Base-by-base conservation (phyloP, 495 filamentous ascomycete genomes). In the Pseudoneurospora amorphoporcata region DNA sequence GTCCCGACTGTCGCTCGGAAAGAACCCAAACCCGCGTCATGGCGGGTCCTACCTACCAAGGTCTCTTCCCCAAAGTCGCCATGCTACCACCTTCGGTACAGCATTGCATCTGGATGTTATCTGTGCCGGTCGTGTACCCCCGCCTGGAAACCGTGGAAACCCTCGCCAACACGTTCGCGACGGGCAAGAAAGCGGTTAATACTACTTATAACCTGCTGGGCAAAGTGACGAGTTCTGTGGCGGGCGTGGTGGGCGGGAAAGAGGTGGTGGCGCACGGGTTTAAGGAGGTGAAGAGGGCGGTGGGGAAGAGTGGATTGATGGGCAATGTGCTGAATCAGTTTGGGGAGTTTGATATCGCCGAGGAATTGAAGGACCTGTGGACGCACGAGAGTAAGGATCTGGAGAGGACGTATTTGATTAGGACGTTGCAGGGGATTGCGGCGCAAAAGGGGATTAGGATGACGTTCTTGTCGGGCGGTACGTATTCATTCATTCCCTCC, bases 381-480 rank as follows among this genome's bases (percentile, higher is more conserved):
- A 99, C 96, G 19, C 95, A 99, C 79, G 95, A 98, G 70, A 93
- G 90, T 37, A 99, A 99, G 88, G 95, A 99, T 75, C 89, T 99
- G 69, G 95, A 99, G 81, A 88, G 95, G 71, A 99, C 95, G 38
- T 99, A 99, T 78, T 84, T 99, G 68, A 97, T 99, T 80, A 90
- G 95, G 70, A 99, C 94, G 12, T 87, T 99, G 17, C 95, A 99
- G 79, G 92, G 92, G 10, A 98, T 99, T 74, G 87, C 95, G 1
- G 92, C 95, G 78, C 93, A 97, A 78, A 97, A 97, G 81, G 92
- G 92, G 40, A 83, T 99, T 70, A 91, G 95, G 16, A 97, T 98
- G 93, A 98, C 94, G 14, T 98, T 99, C 83, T 83, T 99, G 70
- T 94, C 92, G 42, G 95, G 95, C 75, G 88, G 88, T 89, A 83